phyloP scores from a whole-genome alignment of 495 filamentous ascomycete genomes.

The Astrothelium subdiscretum region DNA sequence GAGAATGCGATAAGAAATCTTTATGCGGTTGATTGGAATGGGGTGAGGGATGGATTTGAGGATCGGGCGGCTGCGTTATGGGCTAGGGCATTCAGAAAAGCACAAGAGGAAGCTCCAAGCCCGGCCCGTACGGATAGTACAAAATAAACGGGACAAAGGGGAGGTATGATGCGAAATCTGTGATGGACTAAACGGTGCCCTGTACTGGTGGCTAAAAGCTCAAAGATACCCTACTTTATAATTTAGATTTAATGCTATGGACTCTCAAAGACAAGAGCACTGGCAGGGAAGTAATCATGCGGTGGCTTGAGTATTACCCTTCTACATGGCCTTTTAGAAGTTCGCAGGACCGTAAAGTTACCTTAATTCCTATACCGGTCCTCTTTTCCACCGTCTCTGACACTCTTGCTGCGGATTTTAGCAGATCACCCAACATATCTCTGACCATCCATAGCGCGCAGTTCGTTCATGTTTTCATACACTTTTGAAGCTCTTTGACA shows the following conservation, averaged over 20 bases:
- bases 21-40: slow-evolving; percentile 25
- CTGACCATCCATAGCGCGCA: too few species aligned
- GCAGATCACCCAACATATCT: too few species aligned
- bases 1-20: slow-evolving; percentile 23
- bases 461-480: too few species aligned
- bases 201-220: not conserved
- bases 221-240: not conserved
- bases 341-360: too few species aligned
- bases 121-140: not conserved
- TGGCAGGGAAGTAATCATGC: too few species aligned
- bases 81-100: slow-evolving; percentile 15
- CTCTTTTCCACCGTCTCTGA: too few species aligned
- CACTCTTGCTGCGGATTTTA: too few species aligned
- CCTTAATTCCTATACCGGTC: too few species aligned
- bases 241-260: not conserved
- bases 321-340: too few species aligned
- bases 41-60: slow-evolving; percentile 24
- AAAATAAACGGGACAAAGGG: not conserved
- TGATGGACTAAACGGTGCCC: not conserved
- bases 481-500: too few species aligned
- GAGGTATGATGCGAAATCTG: not conserved
- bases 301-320: too few species aligned
- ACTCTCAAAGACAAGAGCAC: too few species aligned
- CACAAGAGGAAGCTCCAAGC: slow-evolving; percentile 17
- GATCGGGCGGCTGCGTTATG: slow-evolving; percentile 16